Base-by-base conservation (phyloP, 1,139 yeast genomes). In the Meyerozyma smithsonii region DNA sequence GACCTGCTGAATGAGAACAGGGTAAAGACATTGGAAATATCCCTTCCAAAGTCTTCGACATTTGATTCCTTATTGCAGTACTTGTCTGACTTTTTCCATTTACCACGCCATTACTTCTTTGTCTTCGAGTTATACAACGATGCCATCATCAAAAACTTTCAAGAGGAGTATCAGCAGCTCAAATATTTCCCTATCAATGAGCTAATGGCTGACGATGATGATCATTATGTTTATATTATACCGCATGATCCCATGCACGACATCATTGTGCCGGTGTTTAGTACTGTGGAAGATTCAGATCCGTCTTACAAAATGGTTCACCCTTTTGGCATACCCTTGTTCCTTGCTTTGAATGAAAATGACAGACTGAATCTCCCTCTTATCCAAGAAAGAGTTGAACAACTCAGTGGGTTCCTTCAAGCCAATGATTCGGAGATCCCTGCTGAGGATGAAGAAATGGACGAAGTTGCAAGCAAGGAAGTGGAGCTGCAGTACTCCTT, bases 251-350 rank as follows among this genome's bases (percentile, higher is more conserved):
- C 68, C 0, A 58, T 59, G 7, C 43, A 52, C 2, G 82, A 79
- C 46, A 48, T 80, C 12, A 69, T 86, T 25, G 69, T 88, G 3
- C 96, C 96, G 0, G 86, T 88, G 0, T 65, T 81, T 42, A 82
- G 74, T 54, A 70, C 82, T 1, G 68, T 68, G 1, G 62, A 68
- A 12, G 77, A 74, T 41, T 67, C 50, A 40, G 74, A 52, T 52
- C 60, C 46, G 41, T 64, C 72, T 2, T 69, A 70, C 46, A 61
- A 63, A 19, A 47, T 66, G 20, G 56, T 54, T 3, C 64, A 62
- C 41, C 49, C 62, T 3, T 84, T 86, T 62, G 94, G 89, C 1
- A 59, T 83, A 3, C 97, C 97, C 2, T 77, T 87, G 50, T 83
- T 88, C 52, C 67, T 88, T 30, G 72, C 80, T 0, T 55, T 86